These are phyloP conservation scores for Fusarium begoniae DNA, from an alignment of 2,329 filamentous ascomycete species.

Conservation along the genomic window DNA sequence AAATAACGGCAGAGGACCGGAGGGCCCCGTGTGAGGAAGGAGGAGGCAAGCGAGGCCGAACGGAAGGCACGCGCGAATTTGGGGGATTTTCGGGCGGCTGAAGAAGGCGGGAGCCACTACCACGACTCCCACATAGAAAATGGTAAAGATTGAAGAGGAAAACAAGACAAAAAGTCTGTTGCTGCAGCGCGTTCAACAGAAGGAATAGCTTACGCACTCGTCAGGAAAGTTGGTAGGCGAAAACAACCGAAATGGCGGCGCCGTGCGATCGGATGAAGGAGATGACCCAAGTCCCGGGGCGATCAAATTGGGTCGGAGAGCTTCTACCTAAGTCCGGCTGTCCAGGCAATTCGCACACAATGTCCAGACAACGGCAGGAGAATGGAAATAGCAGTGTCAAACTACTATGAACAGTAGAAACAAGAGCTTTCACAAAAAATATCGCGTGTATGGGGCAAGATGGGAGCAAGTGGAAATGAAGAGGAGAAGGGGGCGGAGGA, in stretches of 20 bases:
- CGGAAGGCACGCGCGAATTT: slow-evolving; percentile 35
- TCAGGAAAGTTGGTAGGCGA: slow-evolving; percentile 8
- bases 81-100: slow-evolving; percentile 30
- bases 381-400: neutral
- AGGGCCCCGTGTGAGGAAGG: slow-evolving; percentile 30
- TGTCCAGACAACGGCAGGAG: slow-evolving; percentile 1
- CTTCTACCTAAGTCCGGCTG: slow-evolving; percentile 16
- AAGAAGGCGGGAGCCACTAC: slow-evolving; percentile 12
- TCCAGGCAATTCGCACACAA: slow-evolving; percentile 17
- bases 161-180: neutral
- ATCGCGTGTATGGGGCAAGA: slow-evolving; percentile 9
- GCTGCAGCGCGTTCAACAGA: neutral
- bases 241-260: slow-evolving; percentile 29
- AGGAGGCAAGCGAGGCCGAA: slow-evolving; percentile 32
- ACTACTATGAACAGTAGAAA: neutral
- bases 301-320: slow-evolving; percentile 20
- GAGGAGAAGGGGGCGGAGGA: slow-evolving; percentile 19
- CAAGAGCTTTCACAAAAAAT: neutral
- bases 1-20: slow-evolving; percentile 36
- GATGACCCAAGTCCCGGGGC: slow-evolving; percentile 21
- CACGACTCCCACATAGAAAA: neutral
- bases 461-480: slow-evolving; percentile 15
- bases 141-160: neutral
- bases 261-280: slow-evolving; percentile 28
- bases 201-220: slow-evolving; percentile 11